A percentile compares a stretch with the other conserved stretches of the same genome.
Evolutionary conservation across 345 rosid species (phyloP).

Genomic region (rapeseed (Brassica napus)): DNA sequence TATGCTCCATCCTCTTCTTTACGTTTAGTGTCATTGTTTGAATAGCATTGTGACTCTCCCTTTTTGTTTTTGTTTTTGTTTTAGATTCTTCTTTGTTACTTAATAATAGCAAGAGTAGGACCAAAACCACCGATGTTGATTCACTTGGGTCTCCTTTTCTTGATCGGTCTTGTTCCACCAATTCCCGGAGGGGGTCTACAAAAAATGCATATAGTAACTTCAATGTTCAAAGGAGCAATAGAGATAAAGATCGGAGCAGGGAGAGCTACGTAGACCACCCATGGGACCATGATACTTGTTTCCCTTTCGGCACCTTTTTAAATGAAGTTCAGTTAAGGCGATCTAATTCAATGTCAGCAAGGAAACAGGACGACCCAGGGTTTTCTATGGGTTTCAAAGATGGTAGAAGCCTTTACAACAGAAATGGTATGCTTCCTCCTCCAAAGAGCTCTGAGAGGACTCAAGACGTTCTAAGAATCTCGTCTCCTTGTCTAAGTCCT

Average conservation of each 20-base stretch:
- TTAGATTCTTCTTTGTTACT: conserved; percentile 54
- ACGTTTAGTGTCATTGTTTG: not conserved
- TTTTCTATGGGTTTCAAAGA: conserved; percentile 42
- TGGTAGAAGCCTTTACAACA: conserved; percentile 38
- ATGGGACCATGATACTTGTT: conserved; percentile 46
- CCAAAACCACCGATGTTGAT: not conserved
- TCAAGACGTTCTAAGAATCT: conserved; percentile 51
- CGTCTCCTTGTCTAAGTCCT: conserved; percentile 58
- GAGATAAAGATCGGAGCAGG: conserved; percentile 69
- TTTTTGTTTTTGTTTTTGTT: not conserved
- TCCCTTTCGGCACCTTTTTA: conserved; percentile 44
- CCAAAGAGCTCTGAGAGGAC: conserved; percentile 60
- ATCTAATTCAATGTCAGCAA: conserved; percentile 41
- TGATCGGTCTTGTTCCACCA: too few relatives aligned
- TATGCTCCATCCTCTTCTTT: conserved; percentile 17
- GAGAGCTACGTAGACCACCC: conserved; percentile 50
- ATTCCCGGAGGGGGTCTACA: conserved; percentile 31
- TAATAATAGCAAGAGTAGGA: conserved; percentile 57
- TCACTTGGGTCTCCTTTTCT: conserved; percentile 35
- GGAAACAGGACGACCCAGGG: not conserved
- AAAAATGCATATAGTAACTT: conserved; percentile 82
- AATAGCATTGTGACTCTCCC: conserved; percentile 30
- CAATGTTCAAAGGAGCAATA: conserved; percentile 64
- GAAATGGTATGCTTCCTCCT: conserved; percentile 58
- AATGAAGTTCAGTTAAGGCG: conserved; percentile 51